Conservation (phyloP, 306 rosid genomes). For the Lagenaria siceraria region DNA sequence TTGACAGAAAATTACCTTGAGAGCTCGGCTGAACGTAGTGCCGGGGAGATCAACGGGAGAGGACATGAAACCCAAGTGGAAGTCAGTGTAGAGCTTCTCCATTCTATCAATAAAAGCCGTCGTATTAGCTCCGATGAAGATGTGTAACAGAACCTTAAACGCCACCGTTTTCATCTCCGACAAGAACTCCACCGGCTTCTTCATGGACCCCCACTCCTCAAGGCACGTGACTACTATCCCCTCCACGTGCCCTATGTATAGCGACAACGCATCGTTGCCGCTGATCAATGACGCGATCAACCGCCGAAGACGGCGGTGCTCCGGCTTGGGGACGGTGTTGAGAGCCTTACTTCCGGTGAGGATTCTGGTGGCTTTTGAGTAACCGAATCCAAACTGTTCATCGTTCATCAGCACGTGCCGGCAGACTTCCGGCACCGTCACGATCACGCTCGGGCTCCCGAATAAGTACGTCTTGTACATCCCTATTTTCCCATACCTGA, state of each 20-base stretch:
- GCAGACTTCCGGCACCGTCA: conserved; percentile 10
- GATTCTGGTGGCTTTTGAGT: not conserved
- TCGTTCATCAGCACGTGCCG: conserved; percentile 13
- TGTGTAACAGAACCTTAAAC: not conserved
- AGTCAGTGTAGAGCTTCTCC: conserved; percentile 1
- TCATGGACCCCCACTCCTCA: conserved; percentile 18
- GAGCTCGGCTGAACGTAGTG: conserved; percentile 2
- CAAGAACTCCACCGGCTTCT: conserved; percentile 14
- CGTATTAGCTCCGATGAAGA: not conserved
- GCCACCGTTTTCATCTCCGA: conserved; percentile 8
- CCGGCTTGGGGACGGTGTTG: not conserved
- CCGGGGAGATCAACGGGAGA: conserved; percentile 13
- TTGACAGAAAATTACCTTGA: not conserved
- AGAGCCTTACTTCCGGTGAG: conserved; percentile 7
- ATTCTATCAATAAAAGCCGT: not conserved
- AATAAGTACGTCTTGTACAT: conserved; percentile 19
- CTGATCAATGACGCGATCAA: conserved; percentile 1
- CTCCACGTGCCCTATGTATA: conserved; percentile 9
- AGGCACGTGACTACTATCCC: not conserved
- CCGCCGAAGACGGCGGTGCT: conserved; percentile 16
- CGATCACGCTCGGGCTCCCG: conserved; percentile 16
- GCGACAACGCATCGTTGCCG: conserved; percentile 9
- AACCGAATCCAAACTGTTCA: not conserved
- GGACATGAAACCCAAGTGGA: not conserved
- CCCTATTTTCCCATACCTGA: conserved; percentile 17